phyloP scores from a whole-genome alignment of 768 basidiomycete genomes.

The Solioccasus polychromus region DNA sequence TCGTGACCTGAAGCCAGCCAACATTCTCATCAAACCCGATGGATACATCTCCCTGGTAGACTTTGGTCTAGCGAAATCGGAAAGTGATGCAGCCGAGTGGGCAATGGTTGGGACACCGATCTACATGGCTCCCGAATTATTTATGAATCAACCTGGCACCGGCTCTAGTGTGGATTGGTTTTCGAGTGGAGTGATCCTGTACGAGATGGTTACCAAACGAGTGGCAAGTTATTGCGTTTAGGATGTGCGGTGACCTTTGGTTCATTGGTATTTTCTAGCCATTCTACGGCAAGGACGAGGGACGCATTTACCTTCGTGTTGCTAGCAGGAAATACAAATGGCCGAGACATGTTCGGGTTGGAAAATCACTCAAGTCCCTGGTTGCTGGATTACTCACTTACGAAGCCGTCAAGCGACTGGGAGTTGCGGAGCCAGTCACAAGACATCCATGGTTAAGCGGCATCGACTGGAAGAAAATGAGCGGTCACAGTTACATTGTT shows the following conservation, averaged over 20 bases:
- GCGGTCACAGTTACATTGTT: constrained; percentile 43
- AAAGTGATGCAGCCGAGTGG: constrained; percentile 17
- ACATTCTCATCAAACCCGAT: constrained; percentile 52
- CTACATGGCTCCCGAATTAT: constrained; percentile 52
- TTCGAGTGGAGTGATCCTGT: constrained; percentile 48
- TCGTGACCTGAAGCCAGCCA: constrained; percentile 57
- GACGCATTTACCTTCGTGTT: constrained; percentile 27
- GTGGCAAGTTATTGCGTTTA: constrained; percentile 25
- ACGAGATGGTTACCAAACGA: constrained; percentile 47
- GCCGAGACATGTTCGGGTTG: constrained; percentile 36
- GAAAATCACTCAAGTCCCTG: constrained; percentile 42
- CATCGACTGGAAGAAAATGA: constrained; percentile 49
- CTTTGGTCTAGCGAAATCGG: constrained; percentile 41
- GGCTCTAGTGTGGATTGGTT: constrained; percentile 51
- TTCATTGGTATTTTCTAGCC: constrained; percentile 13
- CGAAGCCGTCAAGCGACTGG: constrained; percentile 39
- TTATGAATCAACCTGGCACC: constrained; percentile 19
- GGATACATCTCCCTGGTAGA: constrained; percentile 55
- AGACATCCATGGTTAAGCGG: constrained; percentile 44
- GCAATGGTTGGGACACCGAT: constrained; percentile 44
- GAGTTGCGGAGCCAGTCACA: constrained; percentile 33
- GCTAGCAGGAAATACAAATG: constrained; percentile 34
- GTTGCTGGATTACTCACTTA: constrained; percentile 40
- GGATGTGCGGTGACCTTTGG: not conserved
- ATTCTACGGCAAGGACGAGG: constrained; percentile 26